Conservation (phyloP, 495 filamentous ascomycete genomes). For the Xylaria bambusicola region DNA sequence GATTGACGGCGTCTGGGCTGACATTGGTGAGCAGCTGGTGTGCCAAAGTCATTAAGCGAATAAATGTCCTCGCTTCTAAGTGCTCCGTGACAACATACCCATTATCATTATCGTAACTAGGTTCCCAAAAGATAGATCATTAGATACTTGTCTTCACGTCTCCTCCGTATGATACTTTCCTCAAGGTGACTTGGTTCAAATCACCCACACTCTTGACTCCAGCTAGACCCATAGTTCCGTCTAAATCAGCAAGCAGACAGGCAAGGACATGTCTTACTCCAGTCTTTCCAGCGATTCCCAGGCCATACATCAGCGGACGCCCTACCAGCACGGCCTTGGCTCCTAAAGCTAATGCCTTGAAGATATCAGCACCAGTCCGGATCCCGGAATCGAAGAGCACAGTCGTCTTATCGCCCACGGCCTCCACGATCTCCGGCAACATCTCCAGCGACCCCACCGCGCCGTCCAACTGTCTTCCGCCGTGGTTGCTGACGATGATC, state of each 20-base stretch:
- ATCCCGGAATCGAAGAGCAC: constrained; percentile 55
- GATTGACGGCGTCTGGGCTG: no score
- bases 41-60: no score
- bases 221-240: constrained; percentile 27
- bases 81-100: no score
- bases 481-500: constrained; percentile 44
- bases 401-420: constrained; percentile 45
- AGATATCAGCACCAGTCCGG: constrained; percentile 49
- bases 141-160: constrained; percentile 44
- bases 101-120: no score
- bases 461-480: constrained; percentile 51
- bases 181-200: constrained; percentile 53
- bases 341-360: constrained; percentile 55
- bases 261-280: constrained; percentile 47
- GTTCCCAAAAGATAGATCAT: neutral
- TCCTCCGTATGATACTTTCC: constrained; percentile 55
- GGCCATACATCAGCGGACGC: constrained; percentile 49
- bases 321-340: constrained; percentile 56
- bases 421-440: constrained; percentile 49
- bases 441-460: constrained; percentile 45
- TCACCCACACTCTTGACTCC: constrained; percentile 48
- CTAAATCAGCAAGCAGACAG: constrained; percentile 24
- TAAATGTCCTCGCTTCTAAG: no score
- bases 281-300: constrained; percentile 55
- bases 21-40: no score